A percentile compares a stretch with the other conserved stretches of the same genome.
Evolutionary conservation across 2,329 filamentous ascomycete species (phyloP).

Genomic region (Ophioceras dolichostomum): DNA sequence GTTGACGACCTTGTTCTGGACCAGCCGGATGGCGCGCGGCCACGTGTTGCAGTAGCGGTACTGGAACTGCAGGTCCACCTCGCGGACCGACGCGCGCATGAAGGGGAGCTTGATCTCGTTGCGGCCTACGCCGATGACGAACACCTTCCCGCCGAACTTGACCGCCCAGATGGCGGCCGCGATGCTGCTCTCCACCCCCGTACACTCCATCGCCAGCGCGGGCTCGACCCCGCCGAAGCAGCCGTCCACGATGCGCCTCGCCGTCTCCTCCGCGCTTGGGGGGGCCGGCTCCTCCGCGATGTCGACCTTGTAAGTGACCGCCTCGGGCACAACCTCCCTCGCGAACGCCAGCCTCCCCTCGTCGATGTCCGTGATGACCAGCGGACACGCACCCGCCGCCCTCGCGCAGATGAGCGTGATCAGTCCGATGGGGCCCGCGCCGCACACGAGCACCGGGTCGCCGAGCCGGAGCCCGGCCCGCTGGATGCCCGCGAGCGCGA

Average conservation of each 20-base stretch:
- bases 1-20: slow-evolving; percentile 75
- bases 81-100: slow-evolving; percentile 80
- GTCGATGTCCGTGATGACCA: slow-evolving; percentile 93
- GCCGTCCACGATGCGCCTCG: slow-evolving; percentile 49
- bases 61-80: slow-evolving; percentile 93
- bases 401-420: slow-evolving; percentile 75
- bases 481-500: slow-evolving; percentile 80
- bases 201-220: slow-evolving; percentile 78
- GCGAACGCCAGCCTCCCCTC: slow-evolving; percentile 76
- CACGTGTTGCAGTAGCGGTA: slow-evolving; percentile 95
- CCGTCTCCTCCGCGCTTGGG: slow-evolving; percentile 62
- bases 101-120: slow-evolving; percentile 94
- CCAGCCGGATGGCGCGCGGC: slow-evolving; percentile 81
- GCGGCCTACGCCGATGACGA: slow-evolving; percentile 90
- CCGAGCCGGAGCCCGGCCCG: slow-evolving; percentile 70
- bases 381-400: slow-evolving; percentile 78
- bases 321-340: slow-evolving; percentile 67
- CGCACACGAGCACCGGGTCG: slow-evolving; percentile 80
- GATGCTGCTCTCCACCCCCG: slow-evolving; percentile 84
- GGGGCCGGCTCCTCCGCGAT: slow-evolving; percentile 26
- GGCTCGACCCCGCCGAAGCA: slow-evolving; percentile 72
- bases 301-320: slow-evolving; percentile 69
- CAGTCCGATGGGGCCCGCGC: slow-evolving; percentile 86
- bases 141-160: slow-evolving; percentile 94
- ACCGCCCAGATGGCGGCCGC: slow-evolving; percentile 75